Base-by-base conservation (phyloP, 371 early-diverging fungal genomes). In the Circinella minor region DNA sequence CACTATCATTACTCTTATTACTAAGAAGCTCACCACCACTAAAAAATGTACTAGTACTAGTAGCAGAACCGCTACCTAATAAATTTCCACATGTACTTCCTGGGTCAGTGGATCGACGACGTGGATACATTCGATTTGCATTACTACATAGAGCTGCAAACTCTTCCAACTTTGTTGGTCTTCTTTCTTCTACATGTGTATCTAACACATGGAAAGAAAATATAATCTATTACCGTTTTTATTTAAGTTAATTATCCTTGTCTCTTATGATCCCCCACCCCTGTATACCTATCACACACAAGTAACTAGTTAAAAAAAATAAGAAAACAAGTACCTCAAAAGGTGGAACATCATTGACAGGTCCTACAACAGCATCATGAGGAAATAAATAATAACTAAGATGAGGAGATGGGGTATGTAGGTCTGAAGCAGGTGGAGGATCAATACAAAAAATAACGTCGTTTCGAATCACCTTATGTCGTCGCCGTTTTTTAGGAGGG, bases 341-440 rank as follows among this genome's bases (percentile, higher is more conserved):
- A 39, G 82, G 82, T 15, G 71, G 74, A 39, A 66, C 49, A 57
- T 74, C 69, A 36, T 69, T 78, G n/a, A 77, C 65, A 36, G 77
- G 73, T 68, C 83, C 84, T 11, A 79, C 71, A 10, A 87, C 70
- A 8, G 86, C 82, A 71, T 87, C 81, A 20, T 75, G 79, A 64
- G 87, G 83, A 36, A 87, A 82, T 43, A 75, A 47, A 65, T 74
- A 81, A 57, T 77, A 79, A 0, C 64, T 65, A 55, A 63, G 70
- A 34, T 74, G 68, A 17, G 71, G 49, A 57, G 43, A 62, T 20
- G 69, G 69, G 11, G 46, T 48, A 43, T 64, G 37, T 27, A 36
- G 27, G 10, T 55, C 49, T 48, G 36, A 37, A 13, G 37, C 47
- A 43, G 15, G 54, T 34, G 67, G 70, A 20, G 51, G 47, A 13